Evolutionary conservation across 1,284 basidiomycete genomes (phyloP), one percentile per base, ranked within the genome.

Genomic region (Cutaneotrichosporon arboriforme): DNA sequence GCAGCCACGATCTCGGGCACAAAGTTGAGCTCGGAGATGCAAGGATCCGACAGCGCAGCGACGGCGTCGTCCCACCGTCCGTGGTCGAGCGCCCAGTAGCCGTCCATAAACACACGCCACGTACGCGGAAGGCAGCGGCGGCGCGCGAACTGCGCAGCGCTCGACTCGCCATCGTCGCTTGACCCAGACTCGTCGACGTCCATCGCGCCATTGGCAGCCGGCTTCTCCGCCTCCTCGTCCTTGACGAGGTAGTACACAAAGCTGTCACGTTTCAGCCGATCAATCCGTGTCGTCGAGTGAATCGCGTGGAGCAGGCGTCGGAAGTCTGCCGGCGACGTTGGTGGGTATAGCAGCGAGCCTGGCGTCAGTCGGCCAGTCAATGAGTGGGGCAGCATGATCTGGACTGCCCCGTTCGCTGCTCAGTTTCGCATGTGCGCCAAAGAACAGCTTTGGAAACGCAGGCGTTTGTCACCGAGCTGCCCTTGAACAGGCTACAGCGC

Each of bases 11-110:
- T 68, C 18, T 60, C 51, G 4, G 68, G 62, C 22, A 67, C 49
- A 48, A 70, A 73, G 54, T 73, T 66, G 51, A 73, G 52, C 12
- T 62, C 61, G 17, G 63, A 61, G 42, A 73, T 66, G 14, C 58
- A 52, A 3, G 72, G 70, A 51, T 72, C 62, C 3, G 62, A 62
- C 9, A 73, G 60, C 34, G 44, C 44, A 12, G 44, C 51, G 21
- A 52, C 42, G 48, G 63, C 62, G 20, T 63, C 62, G 41, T 66
- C 63, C 61, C 64, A 73, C 12, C 54, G 20, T 4, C 59, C 65
- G 49, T 71, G 60, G 55, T 73, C 72, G 23, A 73, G 57, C 5
- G 51, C 51, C 69, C 70, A 72, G 56, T 73, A 73, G 2, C 70
- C 70, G 54, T 66, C 61, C 45, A 72, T 69, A 49, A 68, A 68